Evolutionary conservation across 495 filamentous ascomycete genomes (phyloP), one percentile per base, ranked within the genome.

Genomic region (Daldinia vernicosa): DNA sequence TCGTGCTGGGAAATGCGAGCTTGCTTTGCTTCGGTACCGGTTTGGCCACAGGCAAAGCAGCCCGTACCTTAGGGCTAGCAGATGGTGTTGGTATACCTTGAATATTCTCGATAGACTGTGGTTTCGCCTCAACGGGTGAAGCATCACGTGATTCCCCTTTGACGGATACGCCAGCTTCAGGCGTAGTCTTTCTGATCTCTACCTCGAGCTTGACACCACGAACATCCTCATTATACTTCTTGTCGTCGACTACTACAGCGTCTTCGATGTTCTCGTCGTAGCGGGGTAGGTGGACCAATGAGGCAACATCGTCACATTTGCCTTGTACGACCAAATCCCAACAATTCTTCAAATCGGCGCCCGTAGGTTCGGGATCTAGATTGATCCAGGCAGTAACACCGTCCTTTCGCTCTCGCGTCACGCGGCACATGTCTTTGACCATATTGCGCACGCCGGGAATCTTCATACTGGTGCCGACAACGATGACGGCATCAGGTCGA

Each of bases 321-420:
- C 93, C 94, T 66, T 87, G 87, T 56, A 99, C 90, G 11, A 98
- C 88, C 65, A 97, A 79, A 79, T 99, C 95, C 87, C 93, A 99
- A 75, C 92, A 93, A 64, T 93, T 89, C 75, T 94, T 92, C 61
- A 98, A 91, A 54, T 97, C 94, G 70, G 90, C 90, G 26, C 92
- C 91, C 11, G 84, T 83, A 7, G 95, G 95, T 61, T 90, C 89
- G 0, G 91, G 87, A 63, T 95, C 93, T 54, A 92, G 88, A 80
- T 98, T 98, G 75, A 99, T 92, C 92, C 94, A 99, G 47, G 97
- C 91, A 1, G 94, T 91, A 52, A 97, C 84, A n/a, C 95, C 96
- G 70, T 95, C 93, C 65, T 91, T 88, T 52, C 92, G 88, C 72
- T 88, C 86, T 62, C 93, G 84, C 57, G 95, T 91, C 9, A 92